Percentiles rank a stretch among this genome's conserved stretches.
These are phyloP conservation scores for Lasiosphaeria hispida DNA, from an alignment of 495 filamentous ascomycete species.

Conservation along the genomic window DNA sequence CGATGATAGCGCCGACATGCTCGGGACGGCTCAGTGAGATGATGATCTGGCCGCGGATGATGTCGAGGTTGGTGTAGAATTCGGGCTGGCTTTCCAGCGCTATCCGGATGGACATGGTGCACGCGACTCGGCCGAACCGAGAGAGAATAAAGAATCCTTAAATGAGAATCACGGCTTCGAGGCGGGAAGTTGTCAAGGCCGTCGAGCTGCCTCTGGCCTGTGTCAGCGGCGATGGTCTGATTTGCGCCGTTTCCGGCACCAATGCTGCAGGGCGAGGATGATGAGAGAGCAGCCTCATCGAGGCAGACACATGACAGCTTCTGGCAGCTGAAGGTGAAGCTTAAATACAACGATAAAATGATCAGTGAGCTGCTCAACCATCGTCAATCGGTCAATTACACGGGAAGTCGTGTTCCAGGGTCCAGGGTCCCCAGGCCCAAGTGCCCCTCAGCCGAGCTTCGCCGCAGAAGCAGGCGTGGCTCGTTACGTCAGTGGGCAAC, in stretches of 20 bases:
- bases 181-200: neutral
- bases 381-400: neutral
- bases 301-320: neutral
- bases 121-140: too few species aligned
- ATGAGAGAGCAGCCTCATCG: slow-evolving; percentile 43
- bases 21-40: slow-evolving; percentile 62
- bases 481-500: slow-evolving; percentile 24
- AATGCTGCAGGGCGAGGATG: too few species aligned
- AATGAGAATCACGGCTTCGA: too few species aligned
- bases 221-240: too few species aligned
- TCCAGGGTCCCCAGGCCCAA: neutral
- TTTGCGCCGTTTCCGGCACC: too few species aligned
- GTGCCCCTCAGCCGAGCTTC: slow-evolving; percentile 13
- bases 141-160: too few species aligned
- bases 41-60: slow-evolving; percentile 64
- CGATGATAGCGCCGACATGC: slow-evolving; percentile 72
- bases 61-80: slow-evolving; percentile 88
- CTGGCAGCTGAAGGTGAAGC: neutral
- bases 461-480: slow-evolving; percentile 29
- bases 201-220: too few species aligned
- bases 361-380: neutral
- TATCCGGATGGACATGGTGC: slow-evolving; percentile 73
- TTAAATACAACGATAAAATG: neutral
- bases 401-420: neutral
- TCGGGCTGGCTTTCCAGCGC: slow-evolving; percentile 68